Base-by-base conservation (phyloP, 768 basidiomycete genomes). In the Mrakia blollopis region DNA sequence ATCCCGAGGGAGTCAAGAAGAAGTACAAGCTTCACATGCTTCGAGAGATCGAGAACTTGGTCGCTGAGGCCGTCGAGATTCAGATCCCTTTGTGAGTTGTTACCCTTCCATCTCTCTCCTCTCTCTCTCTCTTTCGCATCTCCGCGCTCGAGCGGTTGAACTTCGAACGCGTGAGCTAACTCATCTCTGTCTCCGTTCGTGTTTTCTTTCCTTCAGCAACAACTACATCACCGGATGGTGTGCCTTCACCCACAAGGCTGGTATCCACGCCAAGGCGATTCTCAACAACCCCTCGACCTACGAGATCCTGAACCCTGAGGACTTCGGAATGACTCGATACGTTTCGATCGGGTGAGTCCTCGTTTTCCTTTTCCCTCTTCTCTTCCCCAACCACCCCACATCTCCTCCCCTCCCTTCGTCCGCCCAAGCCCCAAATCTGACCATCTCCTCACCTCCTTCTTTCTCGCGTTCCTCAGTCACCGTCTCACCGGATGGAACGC, bases 181-280 rank as follows among this genome's bases (percentile, higher is more conserved):
- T 10, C 8, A 10, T 57, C 57, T 28, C 23, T 7, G n/a, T 70
- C 79, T 57, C 23, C 47, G 47, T 50, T 7, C 16, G n/a, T n/a
- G n/a, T 21, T 50, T 18, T 14, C 18, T 28, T 41, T 72, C 37
- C 47, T 41, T 21, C 67, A 83, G 82, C 82, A 84, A 84, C 82
- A 83, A 83, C 82, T 85, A 85, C 81, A 86, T 85, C 80, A 98
- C 95, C 75, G 97, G 97, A 23, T 99, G 98, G 85, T 98, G 97
- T 83, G 97, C 97, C 5, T 99, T 99, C 87, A 99, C 97, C 37
- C 97, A 98, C 90, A 98, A 99, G 90, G 97, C 97, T 30, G 97
- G 97, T 83, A 99, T 99, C 80, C 97, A 99, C 85, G 97, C 97
- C 86, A 99, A 99, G 88, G 97, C 97, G 54, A 99, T 99, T 85